Conservation (phyloP, 2,329 filamentous ascomycete genomes). For the Lomentospora prolificans region DNA sequence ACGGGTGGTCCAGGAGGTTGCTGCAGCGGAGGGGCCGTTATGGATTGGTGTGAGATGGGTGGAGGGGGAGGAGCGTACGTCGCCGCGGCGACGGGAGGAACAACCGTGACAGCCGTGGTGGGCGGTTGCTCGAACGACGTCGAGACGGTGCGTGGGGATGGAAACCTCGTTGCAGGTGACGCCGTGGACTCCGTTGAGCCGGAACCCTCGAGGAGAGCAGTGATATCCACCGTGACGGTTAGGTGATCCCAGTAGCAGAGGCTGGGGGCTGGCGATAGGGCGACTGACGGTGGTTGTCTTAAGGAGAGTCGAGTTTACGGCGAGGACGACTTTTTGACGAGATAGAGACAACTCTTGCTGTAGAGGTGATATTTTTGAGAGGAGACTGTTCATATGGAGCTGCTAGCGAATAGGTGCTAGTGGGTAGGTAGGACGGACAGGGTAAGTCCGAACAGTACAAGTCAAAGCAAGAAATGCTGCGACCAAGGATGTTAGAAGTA, state of each 20-base stretch:
- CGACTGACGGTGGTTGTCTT: not conserved
- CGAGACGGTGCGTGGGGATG: constrained; percentile 17
- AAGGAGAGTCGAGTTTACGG: not conserved
- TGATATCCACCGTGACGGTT: constrained; percentile 87
- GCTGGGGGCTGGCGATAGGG: not conserved
- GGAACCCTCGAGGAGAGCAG: constrained; percentile 69
- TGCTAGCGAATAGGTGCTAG: too few relatives aligned
- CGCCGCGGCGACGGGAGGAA: constrained; percentile 10
- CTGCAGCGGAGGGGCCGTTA: not conserved
- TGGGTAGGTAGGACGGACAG: too few relatives aligned
- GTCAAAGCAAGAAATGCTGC: too few relatives aligned
- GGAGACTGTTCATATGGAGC: too few relatives aligned
- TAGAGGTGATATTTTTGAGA: too few relatives aligned
- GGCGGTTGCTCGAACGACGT: constrained; percentile 14
- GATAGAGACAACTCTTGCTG: too few relatives aligned
- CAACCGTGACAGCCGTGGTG: constrained; percentile 11
- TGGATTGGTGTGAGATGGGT: constrained; percentile 21
- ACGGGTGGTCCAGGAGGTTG: constrained; percentile 4
- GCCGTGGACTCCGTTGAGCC: constrained; percentile 62
- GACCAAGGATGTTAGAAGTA: too few relatives aligned
- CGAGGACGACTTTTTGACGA: not conserved
- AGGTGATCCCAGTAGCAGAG: not conserved
- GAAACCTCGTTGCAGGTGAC: constrained; percentile 24
- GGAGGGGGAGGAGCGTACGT: constrained; percentile 10
- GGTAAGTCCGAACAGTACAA: too few relatives aligned